Evolutionary conservation across 352 stramenopile species (phyloP).

Genomic region (Pythium chondricola): DNA sequence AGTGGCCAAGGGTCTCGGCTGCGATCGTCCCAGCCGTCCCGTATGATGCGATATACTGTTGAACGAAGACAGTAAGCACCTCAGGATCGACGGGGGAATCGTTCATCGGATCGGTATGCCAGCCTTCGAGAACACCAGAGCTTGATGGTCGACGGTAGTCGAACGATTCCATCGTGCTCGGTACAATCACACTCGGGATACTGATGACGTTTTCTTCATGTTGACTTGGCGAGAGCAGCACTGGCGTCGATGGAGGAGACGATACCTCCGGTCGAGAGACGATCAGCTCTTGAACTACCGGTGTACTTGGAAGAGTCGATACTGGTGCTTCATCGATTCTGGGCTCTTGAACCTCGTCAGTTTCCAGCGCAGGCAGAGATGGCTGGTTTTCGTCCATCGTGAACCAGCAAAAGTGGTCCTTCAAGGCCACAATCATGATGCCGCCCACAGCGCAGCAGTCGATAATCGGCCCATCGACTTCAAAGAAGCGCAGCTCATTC

Average conservation of each 20-base stretch:
- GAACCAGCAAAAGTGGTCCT: constrained; percentile 18
- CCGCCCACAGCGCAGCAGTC: constrained; percentile 29
- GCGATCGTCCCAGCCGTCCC: constrained; percentile 31
- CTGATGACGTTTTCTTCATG: constrained; percentile 16
- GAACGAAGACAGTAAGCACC: constrained; percentile 26
- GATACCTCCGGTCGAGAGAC: constrained; percentile 2
- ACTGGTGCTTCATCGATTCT: too few relatives aligned
- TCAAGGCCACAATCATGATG: constrained; percentile 7
- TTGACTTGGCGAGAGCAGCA: background rate
- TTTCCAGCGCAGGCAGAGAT: too few relatives aligned
- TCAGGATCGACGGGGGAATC: constrained; percentile 21
- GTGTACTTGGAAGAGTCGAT: too few relatives aligned
- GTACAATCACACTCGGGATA: constrained; percentile 20
- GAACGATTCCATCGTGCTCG: constrained; percentile 1
- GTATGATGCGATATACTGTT: constrained; percentile 33
- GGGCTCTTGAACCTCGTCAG: too few relatives aligned
- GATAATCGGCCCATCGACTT: constrained; percentile 43
- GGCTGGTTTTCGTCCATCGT: constrained; percentile 3
- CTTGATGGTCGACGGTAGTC: constrained; percentile 10
- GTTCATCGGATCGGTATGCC: constrained; percentile 11
- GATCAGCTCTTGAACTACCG: background rate
- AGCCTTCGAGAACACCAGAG: constrained; percentile 11
- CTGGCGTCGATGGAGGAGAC: constrained; percentile 1
- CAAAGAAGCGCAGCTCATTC: constrained; percentile 54
- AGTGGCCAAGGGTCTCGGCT: constrained; percentile 29